Base-by-base conservation (phyloP, 345 rosid species). In the Toxicodendron radicans region DNA sequence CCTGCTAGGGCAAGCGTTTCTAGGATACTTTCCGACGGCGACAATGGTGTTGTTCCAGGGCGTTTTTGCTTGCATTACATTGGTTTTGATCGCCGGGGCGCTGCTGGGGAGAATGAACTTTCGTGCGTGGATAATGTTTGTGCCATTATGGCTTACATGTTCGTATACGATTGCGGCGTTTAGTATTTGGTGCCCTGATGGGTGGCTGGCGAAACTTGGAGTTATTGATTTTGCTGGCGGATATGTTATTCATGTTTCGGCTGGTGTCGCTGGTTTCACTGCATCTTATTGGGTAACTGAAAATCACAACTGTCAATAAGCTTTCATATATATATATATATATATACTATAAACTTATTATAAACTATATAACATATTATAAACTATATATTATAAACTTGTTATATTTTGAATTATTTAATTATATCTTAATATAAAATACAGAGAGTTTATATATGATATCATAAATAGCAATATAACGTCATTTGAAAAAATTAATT, bases 81-180 rank as follows among this genome's bases (percentile, higher is more conserved):
- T 87, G 89, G 73, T 85, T 13, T 46, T 89, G 70, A 76, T 89
- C 5, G 87, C 84, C 0, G 82, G 93, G 0, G 68, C 80, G 12
- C 66, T 87, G 11, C 24, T 85, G 2, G 89, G 91, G 43, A 76
- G 91, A 78, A 89, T 89, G 88, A 87, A 87, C 75, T 85, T 86
- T 52, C 49, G 68, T 3, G 86, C 88, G 0, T 85, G 92, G 92
- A 66, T 82, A 32, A 0, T 85, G 76, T 88, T 88, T 23, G 86
- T 85, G 77, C 89, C 90, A 6, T 5, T 85, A 21, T 88, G 90
- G 87, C 54, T 82, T 14, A 83, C 85, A 3, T 79, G 68, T 27
- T 86, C 89, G 2, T 80, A 88, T 33, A 80, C 80, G 0, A 13
- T 86, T 11, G 38, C 72, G 0, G 89, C 90, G 0, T 82, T 76